These are phyloP conservation scores for Xylaria sp. DNA, from an alignment of 2,329 filamentous ascomycete genomes.

Conservation along the genomic window DNA sequence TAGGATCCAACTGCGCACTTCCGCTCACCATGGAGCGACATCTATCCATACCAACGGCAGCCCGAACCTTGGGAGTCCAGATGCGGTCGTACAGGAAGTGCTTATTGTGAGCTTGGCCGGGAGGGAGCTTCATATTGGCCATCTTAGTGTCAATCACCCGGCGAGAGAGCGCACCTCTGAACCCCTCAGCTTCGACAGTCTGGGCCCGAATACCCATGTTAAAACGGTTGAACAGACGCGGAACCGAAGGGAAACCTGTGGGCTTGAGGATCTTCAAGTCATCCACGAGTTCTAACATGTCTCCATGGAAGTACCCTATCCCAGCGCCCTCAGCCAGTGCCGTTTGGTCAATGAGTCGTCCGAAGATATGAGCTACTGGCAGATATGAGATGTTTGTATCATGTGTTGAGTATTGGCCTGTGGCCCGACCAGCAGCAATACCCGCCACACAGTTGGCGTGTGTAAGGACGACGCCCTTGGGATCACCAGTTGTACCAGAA, in stretches of 20 bases:
- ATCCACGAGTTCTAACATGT: slow-evolving; percentile 85
- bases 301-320: slow-evolving; percentile 94
- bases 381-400: slow-evolving; percentile 87
- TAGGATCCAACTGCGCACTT: slow-evolving; percentile 89
- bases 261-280: slow-evolving; percentile 90
- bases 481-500: slow-evolving; percentile 83
- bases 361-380: slow-evolving; percentile 93
- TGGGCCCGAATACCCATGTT: slow-evolving; percentile 82
- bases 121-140: slow-evolving; percentile 77
- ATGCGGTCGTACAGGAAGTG: slow-evolving; percentile 86
- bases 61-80: slow-evolving; percentile 87
- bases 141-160: slow-evolving; percentile 84
- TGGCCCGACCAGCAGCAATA: slow-evolving; percentile 68
- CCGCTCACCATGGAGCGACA: slow-evolving; percentile 82
- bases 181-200: slow-evolving; percentile 80
- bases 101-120: slow-evolving; percentile 79
- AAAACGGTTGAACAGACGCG: slow-evolving; percentile 91
- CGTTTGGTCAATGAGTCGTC: slow-evolving; percentile 82
- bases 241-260: slow-evolving; percentile 86
- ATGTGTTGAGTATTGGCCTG: slow-evolving; percentile 59
- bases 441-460: slow-evolving; percentile 84
- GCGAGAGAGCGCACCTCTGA: slow-evolving; percentile 83
- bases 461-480: slow-evolving; percentile 85
- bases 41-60: slow-evolving; percentile 83
- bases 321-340: slow-evolving; percentile 76